Base-by-base conservation (phyloP, 139 green algal species). In the Tetraselmis striata region DNA sequence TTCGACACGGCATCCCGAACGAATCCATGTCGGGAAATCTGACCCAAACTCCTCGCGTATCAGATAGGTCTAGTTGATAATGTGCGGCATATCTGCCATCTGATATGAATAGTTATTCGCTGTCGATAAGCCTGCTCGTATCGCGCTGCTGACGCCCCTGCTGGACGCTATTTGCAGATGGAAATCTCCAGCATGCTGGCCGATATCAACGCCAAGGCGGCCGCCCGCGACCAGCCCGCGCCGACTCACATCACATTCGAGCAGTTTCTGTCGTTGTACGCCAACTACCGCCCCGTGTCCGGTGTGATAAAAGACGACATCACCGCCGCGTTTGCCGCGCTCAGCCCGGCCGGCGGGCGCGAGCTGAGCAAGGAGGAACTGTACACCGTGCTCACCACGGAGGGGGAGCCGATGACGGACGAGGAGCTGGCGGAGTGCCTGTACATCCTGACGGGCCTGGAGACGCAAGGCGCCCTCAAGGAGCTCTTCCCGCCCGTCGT, bases 271-370 rank as follows among this genome's bases (percentile, higher is more conserved):
- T 84, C 45, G 22, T 79, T 96, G 29, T 95, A 93, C 81, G 58
- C 87, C 75, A 95, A 94, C 87, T 88, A 95, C 81, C 84, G 91
- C 32, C 91, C 90, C 26, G 83, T 95, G 59, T 80, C 82, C 83
- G 30, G 86, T 88, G 2, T 90, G 11, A 18, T 76, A 0, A 32
- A 85, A n/a, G 85, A 86, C 22, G 83, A 92, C 59, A 86, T 94
- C 23, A 59, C 77, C 30, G 32, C 67, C 5, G 91, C 91, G 23
- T 93, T 94, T 83, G 26, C 27, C 28, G 84, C 84, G n/a, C 86
- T 94, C 45, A 86, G 84, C 23, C 86, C 84, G 23, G 45, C 31
- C 2, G 75, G 83, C 1, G 79, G 76, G 11, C 45, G 45, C 75
- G 86, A 85, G 75, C 76, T 94, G 32, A 24, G 23, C 1, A 84